These are phyloP conservation scores for Nitzschia sp. DNA, from an alignment of 108 stramenopile genomes.

Conservation along the genomic window DNA sequence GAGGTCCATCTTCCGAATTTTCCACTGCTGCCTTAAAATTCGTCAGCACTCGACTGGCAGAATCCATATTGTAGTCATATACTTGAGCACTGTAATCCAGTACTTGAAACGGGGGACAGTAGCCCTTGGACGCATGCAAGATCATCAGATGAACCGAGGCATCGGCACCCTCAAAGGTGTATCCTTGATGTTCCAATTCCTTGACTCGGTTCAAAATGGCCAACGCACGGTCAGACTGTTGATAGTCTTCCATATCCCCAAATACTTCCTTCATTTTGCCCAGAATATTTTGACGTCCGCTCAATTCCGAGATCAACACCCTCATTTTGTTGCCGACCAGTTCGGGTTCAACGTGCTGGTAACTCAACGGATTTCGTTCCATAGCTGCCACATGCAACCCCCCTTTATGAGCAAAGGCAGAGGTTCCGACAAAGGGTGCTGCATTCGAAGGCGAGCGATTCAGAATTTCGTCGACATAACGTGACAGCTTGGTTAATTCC, in stretches of 20 bases:
- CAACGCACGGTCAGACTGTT: conserved; percentile 64
- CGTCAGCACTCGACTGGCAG: conserved; percentile 68
- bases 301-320: conserved; percentile 84
- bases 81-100: conserved; percentile 88
- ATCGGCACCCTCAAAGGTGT: conserved; percentile 95
- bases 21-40: conserved; percentile 6
- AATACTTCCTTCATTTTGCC: conserved; percentile 78
- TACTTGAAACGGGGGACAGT: conserved; percentile 88
- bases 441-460: conserved; percentile 71
- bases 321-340: conserved; percentile 85
- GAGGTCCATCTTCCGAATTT: not conserved
- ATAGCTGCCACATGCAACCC: conserved; percentile 93
- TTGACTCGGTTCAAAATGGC: conserved; percentile 90
- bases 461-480: conserved; percentile 89
- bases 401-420: conserved; percentile 96
- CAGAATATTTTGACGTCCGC: conserved; percentile 90
- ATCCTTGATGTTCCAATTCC: conserved; percentile 84
- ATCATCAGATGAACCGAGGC: conserved; percentile 93
- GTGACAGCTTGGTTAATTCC: conserved; percentile 76
- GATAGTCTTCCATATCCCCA: conserved; percentile 41
- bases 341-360: conserved; percentile 90
- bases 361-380: conserved; percentile 77
- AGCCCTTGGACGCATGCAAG: conserved; percentile 83
- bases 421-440: conserved; percentile 86
- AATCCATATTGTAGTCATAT: conserved; percentile 81